These are phyloP conservation scores for Yarrowia sp. DNA, from an alignment of 805 yeast genomes.

Conservation along the genomic window DNA sequence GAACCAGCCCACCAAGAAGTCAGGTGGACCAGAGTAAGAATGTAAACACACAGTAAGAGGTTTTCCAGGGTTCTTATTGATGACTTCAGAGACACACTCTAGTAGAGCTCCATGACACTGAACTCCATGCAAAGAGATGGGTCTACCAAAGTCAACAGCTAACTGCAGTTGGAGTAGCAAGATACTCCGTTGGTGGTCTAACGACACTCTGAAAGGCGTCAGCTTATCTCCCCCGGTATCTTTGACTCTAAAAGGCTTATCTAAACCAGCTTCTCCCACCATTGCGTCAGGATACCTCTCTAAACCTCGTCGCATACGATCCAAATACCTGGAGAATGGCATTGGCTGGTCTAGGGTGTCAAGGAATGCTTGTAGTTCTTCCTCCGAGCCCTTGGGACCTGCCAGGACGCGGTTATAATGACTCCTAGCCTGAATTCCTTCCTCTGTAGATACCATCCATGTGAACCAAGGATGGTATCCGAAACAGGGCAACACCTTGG, in stretches of 20 bases:
- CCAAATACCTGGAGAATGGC: not conserved
- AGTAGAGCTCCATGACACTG: constrained; percentile 65
- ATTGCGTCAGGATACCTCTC: constrained; percentile 41
- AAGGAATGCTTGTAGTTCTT: constrained; percentile 28
- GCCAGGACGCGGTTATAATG: constrained; percentile 59
- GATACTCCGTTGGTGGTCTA: constrained; percentile 63
- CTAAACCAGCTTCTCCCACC: constrained; percentile 91
- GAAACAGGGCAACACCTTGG: constrained; percentile 39
- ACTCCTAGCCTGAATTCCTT: not conserved
- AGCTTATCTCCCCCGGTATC: constrained; percentile 30
- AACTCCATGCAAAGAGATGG: constrained; percentile 82
- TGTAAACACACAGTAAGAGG: constrained; percentile 60
- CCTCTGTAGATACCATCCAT: not conserved
- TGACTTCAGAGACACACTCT: constrained; percentile 41
- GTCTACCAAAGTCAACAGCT: constrained; percentile 48
- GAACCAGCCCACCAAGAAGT: constrained; percentile 42
- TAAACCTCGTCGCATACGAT: constrained; percentile 30
- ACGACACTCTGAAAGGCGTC: constrained; percentile 50
- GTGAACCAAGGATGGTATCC: constrained; percentile 92
- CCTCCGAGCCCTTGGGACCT: constrained; percentile 39
- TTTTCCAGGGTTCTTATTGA: constrained; percentile 23
- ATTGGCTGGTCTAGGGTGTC: constrained; percentile 37
- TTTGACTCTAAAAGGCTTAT: constrained; percentile 55
- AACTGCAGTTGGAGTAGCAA: constrained; percentile 50
- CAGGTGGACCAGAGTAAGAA: constrained; percentile 80